These are phyloP conservation scores for Cephalotrichum gorgonifer DNA, from an alignment of 2,329 filamentous ascomycete species.

Conservation along the genomic window DNA sequence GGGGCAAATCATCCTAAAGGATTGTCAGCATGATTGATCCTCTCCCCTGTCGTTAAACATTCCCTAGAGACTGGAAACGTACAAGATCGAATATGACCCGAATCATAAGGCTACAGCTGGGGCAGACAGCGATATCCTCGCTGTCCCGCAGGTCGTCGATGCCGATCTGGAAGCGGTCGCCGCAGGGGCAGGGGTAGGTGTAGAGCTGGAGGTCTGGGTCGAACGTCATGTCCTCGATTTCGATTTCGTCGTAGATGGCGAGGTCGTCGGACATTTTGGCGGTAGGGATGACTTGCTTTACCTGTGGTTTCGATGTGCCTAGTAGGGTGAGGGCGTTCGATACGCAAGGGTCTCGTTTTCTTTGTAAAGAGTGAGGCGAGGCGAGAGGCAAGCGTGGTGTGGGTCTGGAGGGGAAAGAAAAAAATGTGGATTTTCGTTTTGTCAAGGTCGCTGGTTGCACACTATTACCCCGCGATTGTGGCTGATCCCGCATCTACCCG, in stretches of 20 bases:
- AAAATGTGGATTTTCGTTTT: not conserved
- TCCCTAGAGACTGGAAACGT: constrained; percentile 17
- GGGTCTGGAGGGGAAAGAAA: not conserved
- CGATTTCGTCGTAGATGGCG: constrained; percentile 82
- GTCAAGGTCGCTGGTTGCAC: not conserved
- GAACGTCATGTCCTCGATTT: constrained; percentile 97
- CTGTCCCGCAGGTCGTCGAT: constrained; percentile 78
- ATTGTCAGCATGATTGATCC: not conserved
- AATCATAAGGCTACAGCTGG: constrained; percentile 96
- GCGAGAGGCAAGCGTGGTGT: not conserved
- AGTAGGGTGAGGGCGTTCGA: not conserved
- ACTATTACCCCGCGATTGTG: constrained; percentile 3
- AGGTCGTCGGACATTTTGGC: constrained; percentile 51
- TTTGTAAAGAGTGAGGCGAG: not conserved
- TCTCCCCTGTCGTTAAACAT: not conserved
- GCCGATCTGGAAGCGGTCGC: constrained; percentile 88
- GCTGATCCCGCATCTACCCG: not conserved
- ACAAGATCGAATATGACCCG: constrained; percentile 85
- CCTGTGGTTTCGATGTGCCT: not conserved
- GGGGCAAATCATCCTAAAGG: constrained; percentile 32
- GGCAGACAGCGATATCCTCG: constrained; percentile 92
- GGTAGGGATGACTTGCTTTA: not conserved
- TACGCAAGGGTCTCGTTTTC: not conserved
- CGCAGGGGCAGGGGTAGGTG: constrained; percentile 93
- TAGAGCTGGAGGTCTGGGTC: constrained; percentile 77